Evolutionary conservation across 75 land plant species (phyloP).

Genomic region (Picea glauca): DNA sequence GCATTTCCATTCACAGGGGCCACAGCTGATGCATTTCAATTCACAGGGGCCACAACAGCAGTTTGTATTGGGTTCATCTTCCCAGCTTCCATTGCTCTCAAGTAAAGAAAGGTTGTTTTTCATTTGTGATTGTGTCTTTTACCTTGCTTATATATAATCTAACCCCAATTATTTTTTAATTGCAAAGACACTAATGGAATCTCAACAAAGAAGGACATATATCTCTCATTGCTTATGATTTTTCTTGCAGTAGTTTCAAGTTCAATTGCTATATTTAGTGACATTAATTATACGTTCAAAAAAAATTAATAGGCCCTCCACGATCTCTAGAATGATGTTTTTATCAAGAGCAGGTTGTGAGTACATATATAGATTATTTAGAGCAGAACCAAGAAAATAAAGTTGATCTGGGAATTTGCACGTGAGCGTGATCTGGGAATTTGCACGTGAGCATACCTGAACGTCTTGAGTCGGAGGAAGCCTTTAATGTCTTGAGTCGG

Average conservation of each 20-base stretch:
- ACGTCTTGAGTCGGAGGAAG: no score
- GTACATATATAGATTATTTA: no score
- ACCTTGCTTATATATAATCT: no score
- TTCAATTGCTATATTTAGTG: constrained; percentile 53
- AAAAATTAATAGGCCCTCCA: background rate
- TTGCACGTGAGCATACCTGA: no score
- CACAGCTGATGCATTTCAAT: constrained; percentile 62
- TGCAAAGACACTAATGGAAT: constrained; percentile 67
- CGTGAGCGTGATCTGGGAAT: no score
- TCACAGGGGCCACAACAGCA: constrained; percentile 89
- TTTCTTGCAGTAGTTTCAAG: constrained; percentile 72
- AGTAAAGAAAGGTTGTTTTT: constrained; percentile 20
- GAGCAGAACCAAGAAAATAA: no score
- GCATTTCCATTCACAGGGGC: no score
- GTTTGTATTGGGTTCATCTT: constrained; percentile 85
- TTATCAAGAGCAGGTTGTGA: no score
- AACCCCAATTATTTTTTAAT: background rate
- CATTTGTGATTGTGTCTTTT: background rate
- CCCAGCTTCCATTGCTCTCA: constrained; percentile 75
- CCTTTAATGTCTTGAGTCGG: no score
- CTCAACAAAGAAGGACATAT: constrained; percentile 63
- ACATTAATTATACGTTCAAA: constrained; percentile 31
- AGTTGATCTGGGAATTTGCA: no score
- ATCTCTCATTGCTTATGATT: constrained; percentile 68
- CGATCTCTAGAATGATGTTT: background rate